These are phyloP conservation scores for Aspergillus nanangensis DNA, from an alignment of 495 filamentous ascomycete species.

Conservation along the genomic window DNA sequence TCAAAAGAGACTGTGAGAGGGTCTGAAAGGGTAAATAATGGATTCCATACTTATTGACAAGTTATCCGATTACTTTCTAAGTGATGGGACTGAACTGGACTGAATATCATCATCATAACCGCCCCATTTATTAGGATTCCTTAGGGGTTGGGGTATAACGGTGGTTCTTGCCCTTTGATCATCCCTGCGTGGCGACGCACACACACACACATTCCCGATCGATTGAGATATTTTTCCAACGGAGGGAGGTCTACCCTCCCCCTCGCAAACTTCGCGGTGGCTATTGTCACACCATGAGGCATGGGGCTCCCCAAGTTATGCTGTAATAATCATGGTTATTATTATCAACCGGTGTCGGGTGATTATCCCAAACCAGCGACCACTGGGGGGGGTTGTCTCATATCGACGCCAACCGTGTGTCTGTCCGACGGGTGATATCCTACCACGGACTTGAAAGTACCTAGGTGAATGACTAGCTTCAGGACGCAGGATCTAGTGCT, in stretches of 20 bases:
- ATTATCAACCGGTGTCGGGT: neutral
- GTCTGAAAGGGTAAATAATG: neutral
- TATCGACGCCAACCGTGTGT: neutral
- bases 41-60: neutral
- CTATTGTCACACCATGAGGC: too few species aligned
- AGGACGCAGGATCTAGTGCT: neutral
- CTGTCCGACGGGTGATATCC: too few species aligned
- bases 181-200: neutral
- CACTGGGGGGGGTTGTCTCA: too few species aligned
- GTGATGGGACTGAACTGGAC: neutral
- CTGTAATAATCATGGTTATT: constrained; percentile 4
- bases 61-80: too few species aligned
- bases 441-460: too few species aligned
- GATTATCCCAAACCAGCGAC: neutral
- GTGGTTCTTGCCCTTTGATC: neutral
- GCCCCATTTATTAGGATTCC: neutral
- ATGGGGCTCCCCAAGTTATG: neutral
- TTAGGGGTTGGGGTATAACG: neutral
- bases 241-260: neutral
- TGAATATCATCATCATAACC: neutral
- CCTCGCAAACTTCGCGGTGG: too few species aligned
- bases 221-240: constrained; percentile 1
- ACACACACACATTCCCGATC: constrained; percentile 6
- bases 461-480: neutral
- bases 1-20: neutral